phyloP scores from a whole-genome alignment of 2,329 filamentous ascomycete genomes.

The Thielaviopsis ethacetica region DNA sequence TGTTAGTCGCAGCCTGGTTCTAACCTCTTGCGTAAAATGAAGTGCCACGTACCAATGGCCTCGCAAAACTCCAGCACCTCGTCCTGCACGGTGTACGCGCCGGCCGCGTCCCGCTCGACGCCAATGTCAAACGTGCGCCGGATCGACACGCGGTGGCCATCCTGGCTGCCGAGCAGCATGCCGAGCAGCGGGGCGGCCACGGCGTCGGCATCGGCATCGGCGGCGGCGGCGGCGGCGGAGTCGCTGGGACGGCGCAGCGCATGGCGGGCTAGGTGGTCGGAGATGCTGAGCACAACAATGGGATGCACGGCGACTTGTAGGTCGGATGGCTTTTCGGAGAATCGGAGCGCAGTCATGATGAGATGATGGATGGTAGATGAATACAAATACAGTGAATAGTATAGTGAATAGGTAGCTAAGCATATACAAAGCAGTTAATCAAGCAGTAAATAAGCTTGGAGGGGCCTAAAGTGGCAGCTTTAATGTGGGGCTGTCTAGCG shows the following conservation, averaged over 20 bases:
- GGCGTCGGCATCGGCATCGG: neutral
- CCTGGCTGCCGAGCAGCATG: conserved; percentile 78
- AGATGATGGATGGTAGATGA: neutral
- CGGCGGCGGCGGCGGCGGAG: conserved; percentile 40
- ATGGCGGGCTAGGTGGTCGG: conserved; percentile 89
- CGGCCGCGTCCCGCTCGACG: conserved; percentile 38
- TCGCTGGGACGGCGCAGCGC: conserved; percentile 40
- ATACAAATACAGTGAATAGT: too few species aligned
- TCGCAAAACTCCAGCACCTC: conserved; percentile 3
- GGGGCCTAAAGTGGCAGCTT: neutral
- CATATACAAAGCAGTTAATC: too few species aligned
- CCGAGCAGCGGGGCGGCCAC: conserved; percentile 47
- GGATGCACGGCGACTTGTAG: conserved; percentile 78
- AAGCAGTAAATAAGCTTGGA: neutral
- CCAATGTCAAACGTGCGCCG: conserved; percentile 75
- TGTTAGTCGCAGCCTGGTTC: conserved; percentile 29
- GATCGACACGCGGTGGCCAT: conserved; percentile 77
- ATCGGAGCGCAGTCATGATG: conserved; percentile 30
- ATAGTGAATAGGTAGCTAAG: too few species aligned
- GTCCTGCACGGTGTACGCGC: neutral
- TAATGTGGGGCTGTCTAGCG: neutral
- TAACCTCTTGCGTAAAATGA: too few species aligned
- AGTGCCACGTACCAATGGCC: neutral
- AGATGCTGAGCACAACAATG: conserved; percentile 87
- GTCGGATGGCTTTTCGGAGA: conserved; percentile 51